phyloP scores from a whole-genome alignment of 208 protist species.

The Acanthamoeba rhysodes region DNA sequence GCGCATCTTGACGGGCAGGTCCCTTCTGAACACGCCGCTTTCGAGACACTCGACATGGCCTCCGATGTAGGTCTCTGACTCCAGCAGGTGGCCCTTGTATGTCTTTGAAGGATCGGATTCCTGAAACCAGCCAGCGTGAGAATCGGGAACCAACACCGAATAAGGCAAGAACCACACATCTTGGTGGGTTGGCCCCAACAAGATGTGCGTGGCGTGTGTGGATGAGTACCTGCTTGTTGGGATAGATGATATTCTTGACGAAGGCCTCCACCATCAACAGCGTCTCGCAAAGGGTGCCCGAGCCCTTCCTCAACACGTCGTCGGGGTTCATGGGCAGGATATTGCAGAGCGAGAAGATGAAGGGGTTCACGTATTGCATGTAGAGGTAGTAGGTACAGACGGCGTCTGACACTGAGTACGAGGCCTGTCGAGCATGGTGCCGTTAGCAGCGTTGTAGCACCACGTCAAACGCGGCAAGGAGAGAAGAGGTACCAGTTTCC shows the following conservation, averaged over 20 bases:
- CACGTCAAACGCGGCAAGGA: not conserved
- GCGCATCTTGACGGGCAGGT: constrained; percentile 92
- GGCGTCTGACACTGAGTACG: constrained; percentile 99
- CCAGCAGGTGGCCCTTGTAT: constrained; percentile 98
- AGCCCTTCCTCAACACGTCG: constrained; percentile 99
- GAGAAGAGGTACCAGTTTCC: constrained; percentile 12
- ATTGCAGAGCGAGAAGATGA: constrained; percentile 99
- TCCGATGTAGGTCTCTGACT: constrained; percentile 99
- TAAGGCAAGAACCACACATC: no score
- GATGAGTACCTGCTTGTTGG: constrained; percentile 97
- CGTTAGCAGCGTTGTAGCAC: not conserved
- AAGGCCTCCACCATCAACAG: constrained; percentile 99
- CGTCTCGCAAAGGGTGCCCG: constrained; percentile 99
- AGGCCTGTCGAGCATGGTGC: constrained; percentile 87
- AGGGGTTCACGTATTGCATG: constrained; percentile 99
- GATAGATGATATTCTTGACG: constrained; percentile 98
- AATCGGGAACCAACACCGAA: not conserved
- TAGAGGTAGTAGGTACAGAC: constrained; percentile 99
- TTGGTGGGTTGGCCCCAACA: no score
- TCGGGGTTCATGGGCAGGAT: constrained; percentile 99
- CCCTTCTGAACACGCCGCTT: constrained; percentile 97
- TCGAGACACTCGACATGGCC: constrained; percentile 93
- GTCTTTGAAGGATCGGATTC: constrained; percentile 89
- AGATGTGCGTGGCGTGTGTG: not conserved
- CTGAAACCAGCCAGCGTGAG: constrained; percentile 18